phyloP scores from a whole-genome alignment of 1,284 basidiomycete species.

The Moniliophthora roreri region DNA sequence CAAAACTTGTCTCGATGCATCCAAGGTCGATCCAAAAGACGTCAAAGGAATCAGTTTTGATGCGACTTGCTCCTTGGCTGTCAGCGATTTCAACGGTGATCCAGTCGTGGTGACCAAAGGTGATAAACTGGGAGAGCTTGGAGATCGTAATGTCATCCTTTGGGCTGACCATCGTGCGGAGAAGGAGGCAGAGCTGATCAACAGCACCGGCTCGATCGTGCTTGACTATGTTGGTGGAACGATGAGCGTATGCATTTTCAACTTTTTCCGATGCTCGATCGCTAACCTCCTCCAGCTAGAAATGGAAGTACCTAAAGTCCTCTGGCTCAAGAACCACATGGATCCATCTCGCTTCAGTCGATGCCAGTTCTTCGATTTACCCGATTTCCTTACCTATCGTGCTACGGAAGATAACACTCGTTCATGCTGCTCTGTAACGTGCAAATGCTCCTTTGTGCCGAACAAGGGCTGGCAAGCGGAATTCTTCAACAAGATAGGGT shows the following conservation, averaged over 20 bases:
- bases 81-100: conserved; percentile 72
- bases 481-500: conserved; percentile 86
- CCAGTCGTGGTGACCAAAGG: conserved; percentile 84
- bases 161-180: conserved; percentile 97
- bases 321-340: conserved; percentile 96
- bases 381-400: conserved; percentile 94
- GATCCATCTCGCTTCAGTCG: conserved; percentile 66
- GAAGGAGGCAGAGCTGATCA: conserved; percentile 89
- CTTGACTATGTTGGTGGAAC: conserved; percentile 95
- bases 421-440: conserved; percentile 92
- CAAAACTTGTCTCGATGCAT: conserved; percentile 63
- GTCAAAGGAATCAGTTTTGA: conserved; percentile 96
- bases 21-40: conserved; percentile 58
- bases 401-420: conserved; percentile 81
- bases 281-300: conserved; percentile 62
- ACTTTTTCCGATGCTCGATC: neutral
- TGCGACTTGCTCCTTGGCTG: conserved; percentile 95
- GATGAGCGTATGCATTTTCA: conserved; percentile 77
- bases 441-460: conserved; percentile 97
- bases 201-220: conserved; percentile 80
- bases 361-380: conserved; percentile 96
- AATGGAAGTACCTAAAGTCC: conserved; percentile 96
- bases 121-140: conserved; percentile 55
- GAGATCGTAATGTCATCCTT: conserved; percentile 83
- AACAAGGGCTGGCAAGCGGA: conserved; percentile 81